A percentile compares a stretch with the other conserved stretches of the same genome.
Evolutionary conservation across 1,139 yeast species (phyloP).

Genomic region (Kluyveromyces sp.): DNA sequence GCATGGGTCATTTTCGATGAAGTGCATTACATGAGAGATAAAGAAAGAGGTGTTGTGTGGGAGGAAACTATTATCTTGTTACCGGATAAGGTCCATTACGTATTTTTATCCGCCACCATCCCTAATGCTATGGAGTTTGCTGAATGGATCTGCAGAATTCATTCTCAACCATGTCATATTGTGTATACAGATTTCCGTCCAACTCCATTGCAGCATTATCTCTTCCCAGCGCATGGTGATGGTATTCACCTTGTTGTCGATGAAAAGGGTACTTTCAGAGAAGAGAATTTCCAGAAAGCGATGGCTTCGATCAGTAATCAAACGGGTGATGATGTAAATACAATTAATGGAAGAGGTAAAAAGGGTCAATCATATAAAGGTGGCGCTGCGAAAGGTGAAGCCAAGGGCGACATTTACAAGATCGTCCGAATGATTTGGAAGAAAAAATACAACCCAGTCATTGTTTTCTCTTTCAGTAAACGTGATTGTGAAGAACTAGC

Average conservation of each 20-base stretch:
- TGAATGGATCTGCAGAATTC: slow-evolving; percentile 94
- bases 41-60: slow-evolving; percentile 98
- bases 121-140: slow-evolving; percentile 98
- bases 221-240: slow-evolving; percentile 95
- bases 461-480: slow-evolving; percentile 93
- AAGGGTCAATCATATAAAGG: slow-evolving; percentile 87
- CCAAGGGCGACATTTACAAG: slow-evolving; percentile 87
- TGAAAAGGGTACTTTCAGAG: slow-evolving; percentile 92
- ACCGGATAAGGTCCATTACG: slow-evolving; percentile 91
- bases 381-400: slow-evolving; percentile 61
- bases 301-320: slow-evolving; percentile 87
- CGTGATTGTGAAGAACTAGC: slow-evolving; percentile 95
- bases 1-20: slow-evolving; percentile 97
- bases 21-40: slow-evolving; percentile 94
- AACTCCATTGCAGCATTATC: slow-evolving; percentile 93
- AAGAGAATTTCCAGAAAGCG: slow-evolving; percentile 96
- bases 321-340: slow-evolving; percentile 75
- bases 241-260: slow-evolving; percentile 97
- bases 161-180: slow-evolving; percentile 94
- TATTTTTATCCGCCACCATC: slow-evolving; percentile 87
- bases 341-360: slow-evolving; percentile 54
- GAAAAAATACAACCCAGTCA: slow-evolving; percentile 93
- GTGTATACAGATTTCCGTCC: slow-evolving; percentile 98
- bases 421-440: slow-evolving; percentile 97
- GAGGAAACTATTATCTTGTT: slow-evolving; percentile 95